Base-by-base conservation (phyloP, 2,329 filamentous ascomycete genomes). In the Rhynchosporium secalis region DNA sequence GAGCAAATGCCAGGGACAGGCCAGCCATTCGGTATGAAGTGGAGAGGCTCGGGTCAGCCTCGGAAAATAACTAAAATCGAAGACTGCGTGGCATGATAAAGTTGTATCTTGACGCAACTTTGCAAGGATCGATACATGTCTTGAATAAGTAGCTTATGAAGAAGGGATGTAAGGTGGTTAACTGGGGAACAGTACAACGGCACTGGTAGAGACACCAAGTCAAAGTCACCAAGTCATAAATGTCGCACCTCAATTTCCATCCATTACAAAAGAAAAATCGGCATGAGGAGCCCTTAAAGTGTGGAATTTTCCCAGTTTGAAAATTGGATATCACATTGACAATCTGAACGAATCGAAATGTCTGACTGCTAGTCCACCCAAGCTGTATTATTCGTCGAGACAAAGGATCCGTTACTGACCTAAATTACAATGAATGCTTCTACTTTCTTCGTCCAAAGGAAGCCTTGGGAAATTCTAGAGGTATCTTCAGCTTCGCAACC, bases 391-490 rank as follows among this genome's bases (percentile, higher is more conserved):
- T 15, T n/a, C 7, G 15, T 20, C 43, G 26, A 28, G 48, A 40
- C 29, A 3, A n/a, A 4, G 10, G 26, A 13, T 52, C 33, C 26
- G 26, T 43, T 29, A 26, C n/a, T 28, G 12, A 36, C 33, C 9
- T 36, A 13, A 45, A 45, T 15, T 43, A 15, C 12, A 8, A 20
- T 12, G 43, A 26, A 52, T 43, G 6, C n/a, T 15, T 54, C 60
- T 68, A 63, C 49, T 62, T 70, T 36, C 56, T 70, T 56, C 69
- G 68, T 13, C 68, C 69, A 63, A 69, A 69, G 1, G 69, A 63
- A 8, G 71, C 64, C 78, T 89, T 92, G 1, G 94, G 95, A 74
- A 97, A 97, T 63, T 87, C 83, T 52, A 97, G 78, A 3, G 95
- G 95, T 65, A 97, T 75, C 69, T 83, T 85, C 70, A 98, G 78